Evolutionary conservation across 352 stramenopile species (phyloP), one percentile per base, ranked within the genome.

Genomic region (Pythium aphanidermatum): DNA sequence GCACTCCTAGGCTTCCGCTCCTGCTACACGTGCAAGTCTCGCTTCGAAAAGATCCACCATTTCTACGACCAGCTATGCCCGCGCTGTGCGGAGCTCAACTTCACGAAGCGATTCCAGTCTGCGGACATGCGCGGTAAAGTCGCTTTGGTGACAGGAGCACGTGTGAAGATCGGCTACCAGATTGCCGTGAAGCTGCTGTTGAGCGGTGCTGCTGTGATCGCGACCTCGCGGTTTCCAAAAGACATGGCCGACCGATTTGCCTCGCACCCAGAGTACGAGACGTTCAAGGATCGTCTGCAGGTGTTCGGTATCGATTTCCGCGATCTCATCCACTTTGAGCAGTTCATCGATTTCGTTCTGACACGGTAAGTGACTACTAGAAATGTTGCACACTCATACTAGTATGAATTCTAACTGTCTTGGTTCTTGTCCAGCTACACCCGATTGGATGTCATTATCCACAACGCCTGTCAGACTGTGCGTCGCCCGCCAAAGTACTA

Each of bases 401-500:
- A 5, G 9, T 47, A 17, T 2, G 27, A 20, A 28, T 46, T 2
- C 14, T 21, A 12, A 13, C 3, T 37, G 6, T 26, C 12, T 29
- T 33, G n/a, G 32, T 38, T 36, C 21, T 23, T 19, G 19, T 28
- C 33, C 30, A 61, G 57, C 2, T 87, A 93, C 55, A 69, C 76
- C 38, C 92, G 92, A n/a, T 77, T 98, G 27, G 93, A 98, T 68
- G 86, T 98, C 30, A 81, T 98, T 34, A 94, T 98, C 43, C 97
- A 98, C 70, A 98, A 98, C 63, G 95, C 95, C 8, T 98, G 95
- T 70, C 95, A 98, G 73, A 98, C 95, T 2, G 83, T 98, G 24
- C 84, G 95, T 52, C 80, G 95, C 14, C 95, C 95, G 34, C 78
- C 83, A 9, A 86, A 76, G 14, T 98, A 98, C 74, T 98, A 98